These are phyloP conservation scores for Vicia villosa DNA, from an alignment of 306 rosid genomes.

Conservation along the genomic window DNA sequence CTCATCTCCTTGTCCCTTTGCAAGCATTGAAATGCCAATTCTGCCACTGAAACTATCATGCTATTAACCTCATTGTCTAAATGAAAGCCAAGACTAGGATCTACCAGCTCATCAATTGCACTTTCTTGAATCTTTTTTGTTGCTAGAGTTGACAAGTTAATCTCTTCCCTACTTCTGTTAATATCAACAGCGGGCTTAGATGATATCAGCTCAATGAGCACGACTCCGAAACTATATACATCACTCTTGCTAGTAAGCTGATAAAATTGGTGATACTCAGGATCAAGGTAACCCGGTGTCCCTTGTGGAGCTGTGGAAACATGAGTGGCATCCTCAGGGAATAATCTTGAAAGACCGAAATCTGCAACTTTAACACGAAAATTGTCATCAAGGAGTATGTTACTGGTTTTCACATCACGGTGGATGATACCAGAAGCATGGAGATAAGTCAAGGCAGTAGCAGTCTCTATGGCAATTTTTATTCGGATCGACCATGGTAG, in stretches of 20 bases:
- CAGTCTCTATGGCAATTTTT: conserved; percentile 72
- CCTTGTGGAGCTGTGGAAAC: conserved; percentile 53
- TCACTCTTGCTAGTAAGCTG: conserved; percentile 47
- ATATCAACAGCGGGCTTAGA: conserved; percentile 77
- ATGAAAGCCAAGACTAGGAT: conserved; percentile 58
- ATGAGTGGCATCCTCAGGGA: conserved; percentile 37
- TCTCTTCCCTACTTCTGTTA: conserved; percentile 55
- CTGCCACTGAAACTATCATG: conserved; percentile 63
- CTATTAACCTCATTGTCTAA: conserved; percentile 45
- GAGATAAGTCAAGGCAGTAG: conserved; percentile 64
- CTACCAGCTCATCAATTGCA: conserved; percentile 56
- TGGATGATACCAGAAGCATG: conserved; percentile 74
- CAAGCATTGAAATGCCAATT: conserved; percentile 75
- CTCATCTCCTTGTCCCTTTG: conserved; percentile 69
- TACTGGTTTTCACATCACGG: conserved; percentile 74
- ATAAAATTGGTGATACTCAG: conserved; percentile 32
- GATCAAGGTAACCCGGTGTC: conserved; percentile 48
- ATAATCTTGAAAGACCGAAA: conserved; percentile 50
- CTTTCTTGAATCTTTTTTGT: conserved; percentile 55
- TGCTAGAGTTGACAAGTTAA: conserved; percentile 68
- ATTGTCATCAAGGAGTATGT: conserved; percentile 43
- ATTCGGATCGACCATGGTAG: conserved; percentile 47
- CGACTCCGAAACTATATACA: conserved; percentile 52
- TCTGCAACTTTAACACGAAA: conserved; percentile 42
- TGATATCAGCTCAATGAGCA: conserved; percentile 61